Evolutionary conservation across 1,284 basidiomycete genomes (phyloP), one percentile per base, ranked within the genome.

Genomic region (Ganoderma boninense): DNA sequence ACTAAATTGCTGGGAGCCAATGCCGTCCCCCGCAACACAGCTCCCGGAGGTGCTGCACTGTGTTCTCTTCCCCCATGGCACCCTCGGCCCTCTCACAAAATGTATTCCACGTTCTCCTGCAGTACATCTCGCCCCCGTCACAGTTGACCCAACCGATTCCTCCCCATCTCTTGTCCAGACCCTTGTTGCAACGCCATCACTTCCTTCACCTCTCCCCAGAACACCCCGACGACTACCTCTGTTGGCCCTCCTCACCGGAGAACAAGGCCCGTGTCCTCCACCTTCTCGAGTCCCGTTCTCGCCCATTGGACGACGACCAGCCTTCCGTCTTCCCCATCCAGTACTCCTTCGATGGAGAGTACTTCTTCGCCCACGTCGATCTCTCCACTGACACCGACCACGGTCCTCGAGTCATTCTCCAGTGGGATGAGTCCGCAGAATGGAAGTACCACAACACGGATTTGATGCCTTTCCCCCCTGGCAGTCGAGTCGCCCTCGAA

Each of bases 371-470:
- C 10, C 91, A 94, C 71, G 86, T 89, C 69, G 85, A 86, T 75
- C 81, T 92, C 80, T 82, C 84, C 64, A 68, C 78, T 18, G 72
- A 76, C 38, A 72, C 74, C 32, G 65, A 70, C 43, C 77, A 82
- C 32, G 86, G 83, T 18, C 81, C 91, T 69, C 86, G 91, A 71
- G 83, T 94, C 60, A 82, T 93, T 70, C 92, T 94, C 78, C 86
- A 87, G 57, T 92, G 90, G 90, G 87, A 92, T 75, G 77, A 81
- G 5, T 61, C 71, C 20, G 82, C 82, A 46, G 82, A 82, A 52
- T 94, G 92, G 93, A 89, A 84, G 76, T 94, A 91, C 75, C 91
- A 92, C 78, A 90, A 93, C 79, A 81, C 87, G 32, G 83, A 86
- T 63, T 78, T 87, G 73, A 92, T 93, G 90, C 92, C 92, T n/a